Evolutionary conservation across 352 stramenopile genomes (phyloP).

Genomic region (Phytopythium mirpurense): DNA sequence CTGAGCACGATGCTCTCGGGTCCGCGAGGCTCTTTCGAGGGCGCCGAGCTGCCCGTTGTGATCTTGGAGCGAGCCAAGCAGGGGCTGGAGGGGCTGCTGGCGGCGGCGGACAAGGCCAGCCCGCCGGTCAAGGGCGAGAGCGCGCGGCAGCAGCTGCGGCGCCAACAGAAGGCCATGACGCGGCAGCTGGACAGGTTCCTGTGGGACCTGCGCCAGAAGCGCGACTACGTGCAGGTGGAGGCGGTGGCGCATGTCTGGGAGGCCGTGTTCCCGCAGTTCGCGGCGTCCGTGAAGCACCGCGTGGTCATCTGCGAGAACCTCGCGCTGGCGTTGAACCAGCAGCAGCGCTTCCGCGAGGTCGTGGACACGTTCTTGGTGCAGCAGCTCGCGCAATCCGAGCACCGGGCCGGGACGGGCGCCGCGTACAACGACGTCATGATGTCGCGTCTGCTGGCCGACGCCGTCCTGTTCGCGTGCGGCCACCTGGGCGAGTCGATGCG

Average conservation of each 20-base stretch:
- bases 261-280: constrained; percentile 48
- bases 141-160: constrained; percentile 24
- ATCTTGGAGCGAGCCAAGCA: constrained; percentile 4
- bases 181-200: constrained; percentile 46
- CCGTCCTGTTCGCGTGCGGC: constrained; percentile 45
- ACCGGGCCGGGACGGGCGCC: not conserved
- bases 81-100: not conserved
- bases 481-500: constrained; percentile 30
- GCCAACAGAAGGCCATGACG: constrained; percentile 45
- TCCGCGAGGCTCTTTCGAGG: not conserved
- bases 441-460: constrained; percentile 35
- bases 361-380: constrained; percentile 34
- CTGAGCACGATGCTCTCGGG: not conserved
- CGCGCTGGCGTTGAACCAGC: constrained; percentile 37
- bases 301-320: constrained; percentile 48
- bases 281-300: constrained; percentile 31
- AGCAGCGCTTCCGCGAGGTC: constrained; percentile 49
- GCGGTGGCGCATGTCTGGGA: constrained; percentile 43
- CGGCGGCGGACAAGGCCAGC: constrained; percentile 5
- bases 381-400: constrained; percentile 6
- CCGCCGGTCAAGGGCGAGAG: constrained; percentile 17
- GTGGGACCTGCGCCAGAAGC: constrained; percentile 20
- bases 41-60: not conserved
- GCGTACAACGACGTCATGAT: constrained; percentile 20
- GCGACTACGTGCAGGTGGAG: constrained; percentile 40